Evolutionary conservation across 495 filamentous ascomycete species (phyloP).

Genomic region (Pseudomonodictys pantanalensis): DNA sequence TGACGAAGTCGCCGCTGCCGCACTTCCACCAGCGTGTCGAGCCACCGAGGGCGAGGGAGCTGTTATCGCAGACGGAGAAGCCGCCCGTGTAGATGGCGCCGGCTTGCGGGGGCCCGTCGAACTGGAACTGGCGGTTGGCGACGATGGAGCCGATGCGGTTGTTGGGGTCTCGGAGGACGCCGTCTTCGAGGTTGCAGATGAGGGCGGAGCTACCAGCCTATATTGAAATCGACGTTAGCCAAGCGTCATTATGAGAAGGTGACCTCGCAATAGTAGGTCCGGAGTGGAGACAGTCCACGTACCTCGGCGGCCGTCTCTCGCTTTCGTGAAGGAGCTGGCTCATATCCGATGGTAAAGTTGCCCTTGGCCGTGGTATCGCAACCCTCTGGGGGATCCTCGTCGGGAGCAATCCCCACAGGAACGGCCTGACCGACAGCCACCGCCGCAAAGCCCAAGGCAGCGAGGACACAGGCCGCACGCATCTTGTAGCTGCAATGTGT

Average conservation of each 20-base stretch:
- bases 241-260: background rate
- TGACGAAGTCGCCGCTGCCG: constrained; percentile 57
- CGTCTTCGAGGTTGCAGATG: constrained; percentile 52
- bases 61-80: constrained; percentile 62
- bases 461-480: background rate
- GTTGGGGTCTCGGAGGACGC: constrained; percentile 56
- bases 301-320: background rate
- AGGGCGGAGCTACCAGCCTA: constrained; percentile 39
- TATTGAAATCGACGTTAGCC: background rate
- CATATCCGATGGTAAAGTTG: background rate
- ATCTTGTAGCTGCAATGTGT: background rate
- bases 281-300: no score
- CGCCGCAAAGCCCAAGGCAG: background rate
- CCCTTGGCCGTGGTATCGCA: background rate
- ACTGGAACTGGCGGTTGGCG: constrained; percentile 73
- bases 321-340: background rate
- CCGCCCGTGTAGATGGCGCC: constrained; percentile 66
- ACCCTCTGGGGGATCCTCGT: background rate
- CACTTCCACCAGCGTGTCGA: constrained; percentile 65
- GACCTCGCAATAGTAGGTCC: no score
- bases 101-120: constrained; percentile 66
- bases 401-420: background rate
- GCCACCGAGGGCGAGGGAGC: constrained; percentile 59
- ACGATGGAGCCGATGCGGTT: constrained; percentile 70
- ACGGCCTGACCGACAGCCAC: background rate